Percentiles rank a stretch among this genome's conserved stretches.
Evolutionary conservation across 495 filamentous ascomycete genomes (phyloP).

Genomic region (Trichoderma parareesei): DNA sequence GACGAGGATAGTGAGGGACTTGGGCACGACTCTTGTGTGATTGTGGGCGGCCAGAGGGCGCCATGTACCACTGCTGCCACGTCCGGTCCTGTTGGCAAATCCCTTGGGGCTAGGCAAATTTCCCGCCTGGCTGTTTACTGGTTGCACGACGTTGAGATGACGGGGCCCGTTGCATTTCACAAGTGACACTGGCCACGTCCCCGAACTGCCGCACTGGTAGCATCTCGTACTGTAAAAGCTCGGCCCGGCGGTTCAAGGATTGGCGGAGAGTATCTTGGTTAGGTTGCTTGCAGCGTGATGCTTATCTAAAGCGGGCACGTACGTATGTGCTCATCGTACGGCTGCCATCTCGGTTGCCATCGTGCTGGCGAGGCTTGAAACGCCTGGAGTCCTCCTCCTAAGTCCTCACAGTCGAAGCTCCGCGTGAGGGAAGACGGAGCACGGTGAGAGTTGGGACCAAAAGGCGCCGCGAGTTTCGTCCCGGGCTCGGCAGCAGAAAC

Average conservation of each 20-base stretch:
- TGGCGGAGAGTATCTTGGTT: background rate
- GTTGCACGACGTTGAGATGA: conserved; percentile 5
- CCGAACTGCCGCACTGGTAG: background rate
- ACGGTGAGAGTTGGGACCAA: background rate
- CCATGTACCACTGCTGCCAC: background rate
- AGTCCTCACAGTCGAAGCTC: background rate
- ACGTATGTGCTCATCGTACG: background rate
- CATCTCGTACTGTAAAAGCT: background rate
- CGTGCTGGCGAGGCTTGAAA: background rate
- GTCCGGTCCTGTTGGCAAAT: background rate
- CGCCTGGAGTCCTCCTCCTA: background rate
- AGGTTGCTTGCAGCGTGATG: conserved; percentile 4
- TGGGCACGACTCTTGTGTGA: background rate
- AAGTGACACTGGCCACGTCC: background rate
- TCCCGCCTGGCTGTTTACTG: background rate
- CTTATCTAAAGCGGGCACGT: background rate
- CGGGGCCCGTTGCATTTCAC: conserved; percentile 1
- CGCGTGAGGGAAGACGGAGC: background rate
- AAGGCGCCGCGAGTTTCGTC: background rate
- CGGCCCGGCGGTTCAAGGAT: conserved; percentile 4
- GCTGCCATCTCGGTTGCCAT: background rate
- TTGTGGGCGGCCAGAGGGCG: background rate
- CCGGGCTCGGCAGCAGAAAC: background rate
- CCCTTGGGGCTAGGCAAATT: background rate
- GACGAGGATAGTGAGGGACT: background rate